Conservation (phyloP, 2,329 filamentous ascomycete species). For the Ophiostoma himal-ulmi region DNA sequence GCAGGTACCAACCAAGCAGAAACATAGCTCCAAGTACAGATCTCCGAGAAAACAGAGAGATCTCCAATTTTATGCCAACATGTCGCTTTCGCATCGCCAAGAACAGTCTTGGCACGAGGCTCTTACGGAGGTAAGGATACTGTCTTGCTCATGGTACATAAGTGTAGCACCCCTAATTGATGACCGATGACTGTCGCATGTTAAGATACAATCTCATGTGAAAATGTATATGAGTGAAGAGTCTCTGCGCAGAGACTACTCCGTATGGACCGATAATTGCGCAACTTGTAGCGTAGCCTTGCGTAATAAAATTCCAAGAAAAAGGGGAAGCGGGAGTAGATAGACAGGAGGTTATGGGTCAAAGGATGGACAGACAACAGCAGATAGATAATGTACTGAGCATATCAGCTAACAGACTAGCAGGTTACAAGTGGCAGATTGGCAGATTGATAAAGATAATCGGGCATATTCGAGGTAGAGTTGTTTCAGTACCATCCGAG, state of each 20-base stretch:
- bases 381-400: background rate
- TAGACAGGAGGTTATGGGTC: background rate
- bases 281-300: constrained; percentile 1
- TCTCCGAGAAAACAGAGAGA: background rate
- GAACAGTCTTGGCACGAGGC: constrained; percentile 1
- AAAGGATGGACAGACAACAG: background rate
- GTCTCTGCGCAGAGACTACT: no score
- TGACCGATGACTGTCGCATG: background rate
- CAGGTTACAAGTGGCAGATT: background rate
- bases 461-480: constrained; percentile 3
- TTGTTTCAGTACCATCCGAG: background rate
- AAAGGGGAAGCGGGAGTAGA: constrained; percentile 3
- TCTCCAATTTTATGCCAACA: constrained; percentile 12
- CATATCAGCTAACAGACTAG: background rate
- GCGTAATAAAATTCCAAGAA: background rate
- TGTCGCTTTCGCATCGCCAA: constrained; percentile 8
- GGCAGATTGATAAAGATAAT: background rate
- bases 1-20: background rate
- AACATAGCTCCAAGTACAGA: background rate
- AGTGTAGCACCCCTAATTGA: background rate
- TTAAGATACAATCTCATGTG: no score
- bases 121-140: background rate
- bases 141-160: background rate
- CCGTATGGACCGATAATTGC: background rate
- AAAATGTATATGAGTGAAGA: no score